Evolutionary conservation across 225 moss, liverwort and hornwort genomes (phyloP).

Genomic region (Physcomitrium patens): DNA sequence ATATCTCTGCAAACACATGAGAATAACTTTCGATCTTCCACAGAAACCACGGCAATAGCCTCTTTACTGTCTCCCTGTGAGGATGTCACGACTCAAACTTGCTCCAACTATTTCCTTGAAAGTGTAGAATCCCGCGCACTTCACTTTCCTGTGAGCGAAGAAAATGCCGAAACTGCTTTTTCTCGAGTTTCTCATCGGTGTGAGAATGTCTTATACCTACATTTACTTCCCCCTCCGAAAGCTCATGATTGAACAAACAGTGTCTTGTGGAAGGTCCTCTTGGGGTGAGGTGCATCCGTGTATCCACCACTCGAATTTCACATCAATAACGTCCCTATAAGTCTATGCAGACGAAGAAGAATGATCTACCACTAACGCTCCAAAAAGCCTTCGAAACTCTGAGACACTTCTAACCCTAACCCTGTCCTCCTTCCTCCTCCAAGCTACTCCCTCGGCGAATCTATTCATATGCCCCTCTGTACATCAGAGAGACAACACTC

Average conservation of each 20-base stretch:
- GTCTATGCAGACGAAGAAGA: neutral
- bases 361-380: neutral
- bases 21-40: neutral
- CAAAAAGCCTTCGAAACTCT: neutral
- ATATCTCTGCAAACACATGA: constrained; percentile 46
- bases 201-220: neutral
- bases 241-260: neutral
- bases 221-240: constrained; percentile 1
- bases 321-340: neutral
- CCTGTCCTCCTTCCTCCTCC: neutral
- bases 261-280: too few species aligned
- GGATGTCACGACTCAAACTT: neutral
- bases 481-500: neutral
- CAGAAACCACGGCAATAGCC: neutral
- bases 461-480: neutral
- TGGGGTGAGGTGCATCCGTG: too few species aligned
- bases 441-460: neutral
- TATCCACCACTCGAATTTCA: neutral
- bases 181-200: constrained; percentile 27
- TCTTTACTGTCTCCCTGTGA: constrained; percentile 13
- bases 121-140: constrained; percentile 21
- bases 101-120: neutral
- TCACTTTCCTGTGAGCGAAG: constrained; percentile 26
- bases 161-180: constrained; percentile 24
- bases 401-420: constrained; percentile 33